A percentile compares a stretch with the other conserved stretches of the same genome.
Conservation (phyloP, 2,329 filamentous ascomycete genomes). For the Alternaria triticina region DNA sequence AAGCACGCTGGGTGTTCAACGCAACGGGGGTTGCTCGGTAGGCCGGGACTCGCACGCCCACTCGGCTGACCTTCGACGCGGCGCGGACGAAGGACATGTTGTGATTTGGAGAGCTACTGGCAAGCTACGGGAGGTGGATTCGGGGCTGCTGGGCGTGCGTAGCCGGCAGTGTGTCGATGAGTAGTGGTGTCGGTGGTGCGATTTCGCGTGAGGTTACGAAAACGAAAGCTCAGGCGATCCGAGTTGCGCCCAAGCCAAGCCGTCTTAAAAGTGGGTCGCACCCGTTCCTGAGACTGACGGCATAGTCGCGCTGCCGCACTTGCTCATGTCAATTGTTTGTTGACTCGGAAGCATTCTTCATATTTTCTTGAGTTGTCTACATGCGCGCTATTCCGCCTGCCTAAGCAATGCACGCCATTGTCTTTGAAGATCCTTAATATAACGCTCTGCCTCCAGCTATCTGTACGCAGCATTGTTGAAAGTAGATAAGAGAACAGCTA, state of each 20-base stretch:
- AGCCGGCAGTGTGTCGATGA: slow-evolving; percentile 29
- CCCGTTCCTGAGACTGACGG: slow-evolving; percentile 15
- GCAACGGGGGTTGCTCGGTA: slow-evolving; percentile 43
- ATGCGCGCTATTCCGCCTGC: neutral
- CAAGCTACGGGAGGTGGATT: slow-evolving; percentile 26
- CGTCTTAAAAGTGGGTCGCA: slow-evolving; percentile 24
- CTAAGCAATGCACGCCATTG: neutral
- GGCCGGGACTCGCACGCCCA: slow-evolving; percentile 42
- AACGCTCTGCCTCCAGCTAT: neutral
- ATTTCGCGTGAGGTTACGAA: slow-evolving; percentile 30
- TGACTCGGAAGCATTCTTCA: neutral
- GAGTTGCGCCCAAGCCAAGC: slow-evolving; percentile 29
- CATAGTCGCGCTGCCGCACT: neutral
- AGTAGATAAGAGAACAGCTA: neutral
- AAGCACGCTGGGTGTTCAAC: slow-evolving; percentile 47
- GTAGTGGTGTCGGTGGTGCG: slow-evolving; percentile 34
- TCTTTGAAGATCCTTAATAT: neutral
- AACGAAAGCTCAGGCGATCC: slow-evolving; percentile 33
- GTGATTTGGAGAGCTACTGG: slow-evolving; percentile 34
- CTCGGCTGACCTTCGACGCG: slow-evolving; percentile 43
- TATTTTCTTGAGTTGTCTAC: neutral
- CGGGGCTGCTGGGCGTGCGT: slow-evolving; percentile 28
- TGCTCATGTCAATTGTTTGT: neutral
- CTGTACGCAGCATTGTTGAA: neutral
- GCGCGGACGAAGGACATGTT: slow-evolving; percentile 49